phyloP scores from a whole-genome alignment of 75 land plant genomes.

The Picea glauca region DNA sequence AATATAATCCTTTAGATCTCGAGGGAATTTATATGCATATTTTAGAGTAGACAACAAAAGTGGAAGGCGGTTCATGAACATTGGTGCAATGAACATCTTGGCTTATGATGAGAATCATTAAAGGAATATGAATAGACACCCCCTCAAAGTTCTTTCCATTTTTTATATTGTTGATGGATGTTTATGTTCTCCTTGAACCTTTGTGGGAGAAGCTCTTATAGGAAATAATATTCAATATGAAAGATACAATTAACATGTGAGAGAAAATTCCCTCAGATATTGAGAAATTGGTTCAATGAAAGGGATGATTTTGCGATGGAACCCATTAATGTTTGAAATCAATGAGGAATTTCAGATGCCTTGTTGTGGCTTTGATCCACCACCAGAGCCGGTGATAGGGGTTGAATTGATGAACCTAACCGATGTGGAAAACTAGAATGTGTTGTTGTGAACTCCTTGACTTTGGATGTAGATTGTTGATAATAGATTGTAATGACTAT shows the following conservation, averaged over 20 bases:
- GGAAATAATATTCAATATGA: too few species aligned
- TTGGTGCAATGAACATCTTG: slow-evolving; percentile 18
- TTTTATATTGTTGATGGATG: slow-evolving; percentile 78
- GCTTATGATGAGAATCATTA: slow-evolving; percentile 74
- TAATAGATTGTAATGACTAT: slow-evolving; percentile 90
- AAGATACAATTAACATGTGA: too few species aligned
- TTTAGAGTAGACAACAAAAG: too few species aligned
- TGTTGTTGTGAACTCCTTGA: slow-evolving; percentile 68
- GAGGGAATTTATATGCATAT: too few species aligned
- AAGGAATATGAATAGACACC: slow-evolving; percentile 75
- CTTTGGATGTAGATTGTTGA: slow-evolving; percentile 68
- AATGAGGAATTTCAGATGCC: too few species aligned
- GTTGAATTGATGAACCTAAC: slow-evolving; percentile 77
- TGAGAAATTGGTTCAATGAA: too few species aligned
- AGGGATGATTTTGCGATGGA: too few species aligned
- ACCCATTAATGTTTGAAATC: too few species aligned
- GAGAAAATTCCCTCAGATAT: too few species aligned
- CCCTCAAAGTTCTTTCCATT: slow-evolving; percentile 84
- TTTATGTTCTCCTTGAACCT: slow-evolving; percentile 32
- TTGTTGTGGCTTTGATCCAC: too few species aligned
- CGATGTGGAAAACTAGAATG: slow-evolving; percentile 71
- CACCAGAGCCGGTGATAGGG: slow-evolving; percentile 10
- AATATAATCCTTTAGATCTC: too few species aligned
- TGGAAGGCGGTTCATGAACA: too few species aligned
- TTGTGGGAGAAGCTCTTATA: background rate